Evolutionary conservation across 441 rosid species (phyloP), one percentile per base, ranked within the genome.

Genomic region (Jatropha multifida): DNA sequence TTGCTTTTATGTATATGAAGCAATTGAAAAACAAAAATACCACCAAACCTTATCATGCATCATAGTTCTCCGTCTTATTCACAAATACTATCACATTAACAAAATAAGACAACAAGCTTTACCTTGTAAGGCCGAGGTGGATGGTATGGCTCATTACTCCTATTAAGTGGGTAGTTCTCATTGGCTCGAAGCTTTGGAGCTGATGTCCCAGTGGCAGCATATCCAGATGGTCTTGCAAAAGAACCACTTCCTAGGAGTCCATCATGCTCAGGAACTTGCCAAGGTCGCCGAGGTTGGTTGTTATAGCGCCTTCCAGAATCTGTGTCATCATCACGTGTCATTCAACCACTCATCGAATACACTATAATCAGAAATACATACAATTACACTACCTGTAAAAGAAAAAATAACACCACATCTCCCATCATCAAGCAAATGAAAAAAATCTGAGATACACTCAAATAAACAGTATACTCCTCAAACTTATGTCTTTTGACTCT

Each of bases 91-190:
- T 32, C 3, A 54, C 26, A 9, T 56, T 42, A 72, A 72, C 73
- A 63, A 76, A 69, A 78, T 55, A 77, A 48, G 81, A 71, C 37
- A 58, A 32, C 48, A 68, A 46, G 69, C 51, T 76, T 81, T 74
- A 93, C 98, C 97, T 94, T 94, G 78, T 91, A 93, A 61, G 99
- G 95, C 40, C 97, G 98, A 69, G 99, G 99, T 26, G 98, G 98
- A 58, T 96, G 98, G 80, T 92, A 94, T 7, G 95, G 99, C 80
- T 92, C 98, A 76, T 84, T 88, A 81, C 85, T 89, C 87, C 80
- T 89, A 69, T 72, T 89, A 63, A 82, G 91, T 69, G 84, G 96
- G 85, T 78, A 79, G 15, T 86, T 86, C 80, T 92, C 98, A 82
- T 86, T 89, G 76, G 91, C 77, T 38, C 85, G 96, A 78, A 81